A percentile compares a stretch with the other conserved stretches of the same genome.
phyloP scores from a whole-genome alignment of 495 filamentous ascomycete species.

The Tuber microsphaerosporum region DNA sequence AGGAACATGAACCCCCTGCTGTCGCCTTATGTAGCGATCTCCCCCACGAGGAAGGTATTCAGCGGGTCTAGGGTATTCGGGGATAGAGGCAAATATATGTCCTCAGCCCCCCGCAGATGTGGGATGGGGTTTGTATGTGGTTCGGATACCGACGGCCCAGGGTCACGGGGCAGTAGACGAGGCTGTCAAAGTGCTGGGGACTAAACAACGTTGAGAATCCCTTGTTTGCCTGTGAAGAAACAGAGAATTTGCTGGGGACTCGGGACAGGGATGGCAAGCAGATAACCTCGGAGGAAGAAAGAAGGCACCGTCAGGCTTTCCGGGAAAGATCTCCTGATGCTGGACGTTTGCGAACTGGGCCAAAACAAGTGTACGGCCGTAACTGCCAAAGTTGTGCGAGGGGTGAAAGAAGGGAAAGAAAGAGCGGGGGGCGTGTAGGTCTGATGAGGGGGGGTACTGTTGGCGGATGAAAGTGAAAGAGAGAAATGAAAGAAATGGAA shows the following conservation, averaged over 20 bases:
- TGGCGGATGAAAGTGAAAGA: conserved; percentile 10
- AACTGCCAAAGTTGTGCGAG: background rate
- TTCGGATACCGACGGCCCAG: background rate
- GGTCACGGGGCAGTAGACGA: background rate
- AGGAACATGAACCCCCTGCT: background rate
- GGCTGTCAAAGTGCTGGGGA: background rate
- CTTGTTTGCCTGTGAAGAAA: background rate
- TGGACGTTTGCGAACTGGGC: background rate
- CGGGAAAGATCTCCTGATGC: background rate
- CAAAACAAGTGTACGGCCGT: background rate
- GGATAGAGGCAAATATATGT: background rate
- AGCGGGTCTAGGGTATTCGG: background rate
- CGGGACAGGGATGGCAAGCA: background rate
- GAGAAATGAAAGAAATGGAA: conserved; percentile 8
- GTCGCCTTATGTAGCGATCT: background rate
- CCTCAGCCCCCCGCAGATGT: background rate
- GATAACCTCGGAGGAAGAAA: background rate
- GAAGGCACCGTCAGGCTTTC: background rate
- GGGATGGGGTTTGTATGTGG: background rate
- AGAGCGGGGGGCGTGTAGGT: conserved; percentile 10
- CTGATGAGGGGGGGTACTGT: conserved; percentile 6
- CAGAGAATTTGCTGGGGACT: background rate
- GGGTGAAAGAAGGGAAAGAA: conserved; percentile 5
- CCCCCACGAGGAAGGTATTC: background rate
- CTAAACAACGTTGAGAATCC: background rate